Evolutionary conservation across 163 green algal species (phyloP), one percentile per base, ranked within the genome.

Genomic region (Chlamydomonas reinhardtii): DNA sequence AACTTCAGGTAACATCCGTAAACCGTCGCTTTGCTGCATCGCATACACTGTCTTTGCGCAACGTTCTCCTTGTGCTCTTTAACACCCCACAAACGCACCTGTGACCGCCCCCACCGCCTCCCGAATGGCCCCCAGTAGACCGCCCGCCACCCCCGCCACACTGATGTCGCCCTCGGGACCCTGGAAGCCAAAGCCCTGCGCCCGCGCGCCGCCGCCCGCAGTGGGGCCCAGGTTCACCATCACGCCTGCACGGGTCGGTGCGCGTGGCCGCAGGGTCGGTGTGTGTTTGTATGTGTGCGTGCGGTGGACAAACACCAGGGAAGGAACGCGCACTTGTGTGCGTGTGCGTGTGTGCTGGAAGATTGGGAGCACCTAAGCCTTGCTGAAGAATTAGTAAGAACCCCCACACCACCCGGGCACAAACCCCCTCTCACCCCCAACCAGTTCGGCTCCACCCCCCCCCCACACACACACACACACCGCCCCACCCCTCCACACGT

Each of bases 151-250:
- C 6, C 79, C 79, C 52, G 5, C 8, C 24, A 66, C 61, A 8
- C 59, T 43, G 75, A 0, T 29, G 59, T 59, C 74, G 56, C 52
- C 48, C 25, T 61, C 73, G 52, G 9, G 32, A 9, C 54, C 31
- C 27, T 22, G 22, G n/a, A 73, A 54, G 37, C 79, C 79, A 32
- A 73, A 79, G 24, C 79, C 79, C 68, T 86, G 79, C 0, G 52
- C 32, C 19, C 79, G 48, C 3, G 79, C 79, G n/a, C 79, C 69
- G 39, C 65, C 77, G 25, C 34, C 79, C 25, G 48, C 61, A 0
- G 69, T 73, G 68, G 79, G 68, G 27, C 79, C 79, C 27, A 71
- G 68, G 79, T 86, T 86, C 0, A 86, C 4, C 79, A 86, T 86
- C 8, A 86, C 79, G 31, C 79, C 76, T 84, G 76, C 32, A 9